Evolutionary conservation across 139 green algal genomes (phyloP), one percentile per base, ranked within the genome.

Genomic region (Micractinium conductrix): DNA sequence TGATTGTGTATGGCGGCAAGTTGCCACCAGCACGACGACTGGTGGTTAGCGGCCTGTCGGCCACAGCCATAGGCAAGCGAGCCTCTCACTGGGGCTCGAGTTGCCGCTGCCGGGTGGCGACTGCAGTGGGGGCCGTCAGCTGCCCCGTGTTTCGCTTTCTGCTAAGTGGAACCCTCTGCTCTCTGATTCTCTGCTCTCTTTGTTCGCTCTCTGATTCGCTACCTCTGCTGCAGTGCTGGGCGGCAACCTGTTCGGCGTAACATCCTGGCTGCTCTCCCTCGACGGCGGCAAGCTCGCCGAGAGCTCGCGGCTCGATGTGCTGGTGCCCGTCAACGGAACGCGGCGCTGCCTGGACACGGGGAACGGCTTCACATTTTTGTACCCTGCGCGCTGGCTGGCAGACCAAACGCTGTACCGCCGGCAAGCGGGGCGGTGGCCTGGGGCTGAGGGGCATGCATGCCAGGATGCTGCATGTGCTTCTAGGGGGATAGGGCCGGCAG

Each of bases 171-270:
- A n/a, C n/a, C n/a, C 19, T 19, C 21, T 65, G 14, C 30, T 65
- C 19, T 19, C 58, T n/a, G 58, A 14, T 30, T 30, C 58, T 8
- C 58, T n/a, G 58, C 19, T 9, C 58, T 30, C n/a, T n/a, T n/a
- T n/a, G n/a, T n/a, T 58, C 48, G 19, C 53, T 62, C 10, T 62
- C 26, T 16, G 37, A 35, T 26, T 9, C 70, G 30, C 42, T 58
- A 50, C 74, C 30, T 12, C 72, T 33, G 2, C 40, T 55, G 82
- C 91, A 95, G 93, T 91, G 10, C 84, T 99, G 38, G 95, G 93
- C 2, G 94, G 95, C 75, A 99, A 99, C 83, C 90, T 99, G 16
- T 83, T 90, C 21, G 93, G 93, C 28, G 40, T 95, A 16, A 98
- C 94, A 38, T 93, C 88, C 67, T 74, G 28, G n/a, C 88, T 99